Evolutionary conservation across 371 early-diverging fungal genomes (phyloP).

Genomic region (Mortierella sp.): DNA sequence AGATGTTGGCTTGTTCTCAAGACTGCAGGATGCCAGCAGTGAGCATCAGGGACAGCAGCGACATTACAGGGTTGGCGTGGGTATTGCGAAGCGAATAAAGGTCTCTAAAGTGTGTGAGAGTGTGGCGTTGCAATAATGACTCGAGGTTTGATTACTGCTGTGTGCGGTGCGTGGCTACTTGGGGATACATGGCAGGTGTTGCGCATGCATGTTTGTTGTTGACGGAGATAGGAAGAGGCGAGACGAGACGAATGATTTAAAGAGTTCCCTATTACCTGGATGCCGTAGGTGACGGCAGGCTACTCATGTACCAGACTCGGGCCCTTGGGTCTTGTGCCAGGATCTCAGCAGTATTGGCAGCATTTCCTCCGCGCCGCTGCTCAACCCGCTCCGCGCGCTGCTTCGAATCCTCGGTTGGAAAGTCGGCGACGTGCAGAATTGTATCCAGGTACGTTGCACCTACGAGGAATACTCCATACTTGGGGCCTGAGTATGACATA

Average conservation of each 20-base stretch:
- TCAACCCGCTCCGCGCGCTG: slow-evolving; percentile 62
- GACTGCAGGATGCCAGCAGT: too few relatives aligned
- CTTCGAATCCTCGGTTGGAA: slow-evolving; percentile 72
- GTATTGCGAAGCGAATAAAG: too few relatives aligned
- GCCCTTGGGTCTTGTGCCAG: slow-evolving; percentile 60
- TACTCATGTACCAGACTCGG: slow-evolving; percentile 61
- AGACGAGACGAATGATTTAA: too few relatives aligned
- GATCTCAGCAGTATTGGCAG: slow-evolving; percentile 68
- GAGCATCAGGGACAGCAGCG: too few relatives aligned
- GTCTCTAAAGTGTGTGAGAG: too few relatives aligned
- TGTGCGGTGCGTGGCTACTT: not conserved
- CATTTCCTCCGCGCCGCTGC: slow-evolving; percentile 74
- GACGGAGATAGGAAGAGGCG: too few relatives aligned
- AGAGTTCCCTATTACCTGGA: slow-evolving; percentile 60
- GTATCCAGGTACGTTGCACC: slow-evolving; percentile 65
- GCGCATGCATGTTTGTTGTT: not conserved
- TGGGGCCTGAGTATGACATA: not conserved
- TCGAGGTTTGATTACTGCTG: too few relatives aligned
- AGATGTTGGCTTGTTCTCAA: too few relatives aligned
- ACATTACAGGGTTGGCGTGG: too few relatives aligned
- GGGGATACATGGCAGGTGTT: not conserved
- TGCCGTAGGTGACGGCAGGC: slow-evolving; percentile 57
- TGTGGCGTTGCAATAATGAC: too few relatives aligned
- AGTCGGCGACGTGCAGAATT: slow-evolving; percentile 59
- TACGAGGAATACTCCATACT: slow-evolving; percentile 52